phyloP scores from a whole-genome alignment of 1,284 basidiomycete species.

The Stygiomarasmius scandens region DNA sequence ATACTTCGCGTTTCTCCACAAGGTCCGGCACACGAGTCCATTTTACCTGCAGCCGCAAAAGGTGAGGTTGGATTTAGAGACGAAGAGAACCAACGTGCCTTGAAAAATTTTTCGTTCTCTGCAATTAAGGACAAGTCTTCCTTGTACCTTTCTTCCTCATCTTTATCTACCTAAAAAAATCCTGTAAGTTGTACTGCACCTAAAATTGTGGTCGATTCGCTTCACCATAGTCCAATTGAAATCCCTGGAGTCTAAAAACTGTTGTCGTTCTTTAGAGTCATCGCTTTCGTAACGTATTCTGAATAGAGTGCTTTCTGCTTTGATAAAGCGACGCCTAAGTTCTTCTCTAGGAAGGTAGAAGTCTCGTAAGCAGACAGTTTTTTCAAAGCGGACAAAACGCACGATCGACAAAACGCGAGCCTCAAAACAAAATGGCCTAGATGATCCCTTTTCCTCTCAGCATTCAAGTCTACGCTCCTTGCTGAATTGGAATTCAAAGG shows the following conservation, averaged over 20 bases:
- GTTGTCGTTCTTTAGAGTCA: slow-evolving; percentile 60
- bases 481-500: slow-evolving; percentile 65
- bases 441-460: slow-evolving; percentile 84
- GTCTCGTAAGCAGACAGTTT: slow-evolving; percentile 7
- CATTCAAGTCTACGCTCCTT: slow-evolving; percentile 44
- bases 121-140: slow-evolving; percentile 54
- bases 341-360: slow-evolving; percentile 74
- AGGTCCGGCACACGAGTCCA: slow-evolving; percentile 97
- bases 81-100: slow-evolving; percentile 45
- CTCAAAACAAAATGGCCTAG: slow-evolving; percentile 94
- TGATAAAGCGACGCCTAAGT: slow-evolving; percentile 85
- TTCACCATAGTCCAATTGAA: slow-evolving; percentile 79
- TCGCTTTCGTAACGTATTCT: slow-evolving; percentile 82
- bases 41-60: slow-evolving; percentile 45
- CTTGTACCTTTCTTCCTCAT: slow-evolving; percentile 59
- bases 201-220: slow-evolving; percentile 15
- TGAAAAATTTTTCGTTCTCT: slow-evolving; percentile 64
- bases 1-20: slow-evolving; percentile 83
- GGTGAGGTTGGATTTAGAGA: not conserved
- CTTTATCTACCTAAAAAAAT: slow-evolving; percentile 53
- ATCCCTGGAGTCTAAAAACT: slow-evolving; percentile 75
- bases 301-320: slow-evolving; percentile 88
- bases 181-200: not conserved
- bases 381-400: slow-evolving; percentile 43
- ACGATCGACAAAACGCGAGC: slow-evolving; percentile 96